phyloP scores from a whole-genome alignment of 106 monocot genomes.

The Platanthera guangdongensis region DNA sequence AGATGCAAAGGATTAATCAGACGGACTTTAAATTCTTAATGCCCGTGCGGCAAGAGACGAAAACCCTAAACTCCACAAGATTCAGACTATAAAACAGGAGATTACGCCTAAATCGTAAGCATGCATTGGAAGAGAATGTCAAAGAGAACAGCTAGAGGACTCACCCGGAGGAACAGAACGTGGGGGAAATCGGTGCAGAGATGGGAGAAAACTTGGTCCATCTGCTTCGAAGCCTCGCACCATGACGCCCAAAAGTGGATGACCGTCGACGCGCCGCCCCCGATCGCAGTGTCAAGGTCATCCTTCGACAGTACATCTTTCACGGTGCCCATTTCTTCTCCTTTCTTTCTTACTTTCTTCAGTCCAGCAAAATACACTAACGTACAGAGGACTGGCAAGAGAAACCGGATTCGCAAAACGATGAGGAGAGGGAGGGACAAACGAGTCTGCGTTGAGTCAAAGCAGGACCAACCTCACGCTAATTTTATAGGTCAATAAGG shows the following conservation, averaged over 20 bases:
- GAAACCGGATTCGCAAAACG: too few relatives aligned
- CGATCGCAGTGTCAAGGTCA: constrained; percentile 52
- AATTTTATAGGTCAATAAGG: too few relatives aligned
- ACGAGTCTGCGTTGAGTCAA: too few relatives aligned
- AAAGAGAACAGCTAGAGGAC: neutral
- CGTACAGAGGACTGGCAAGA: too few relatives aligned
- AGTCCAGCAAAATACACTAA: too few relatives aligned
- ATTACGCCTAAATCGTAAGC: neutral
- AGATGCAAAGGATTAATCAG: neutral
- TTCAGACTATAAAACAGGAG: neutral
- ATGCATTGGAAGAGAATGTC: neutral
- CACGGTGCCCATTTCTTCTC: constrained; percentile 34
- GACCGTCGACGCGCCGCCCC: constrained; percentile 23
- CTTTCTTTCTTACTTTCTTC: neutral
- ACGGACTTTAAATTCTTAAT: neutral
- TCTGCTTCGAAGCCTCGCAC: constrained; percentile 96
- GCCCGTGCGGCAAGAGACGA: neutral
- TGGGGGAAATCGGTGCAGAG: constrained; percentile 84
- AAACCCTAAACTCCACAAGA: neutral
- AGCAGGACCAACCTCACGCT: too few relatives aligned
- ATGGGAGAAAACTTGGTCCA: constrained; percentile 95
- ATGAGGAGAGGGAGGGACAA: too few relatives aligned
- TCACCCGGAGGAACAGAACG: constrained; percentile 72
- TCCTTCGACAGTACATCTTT: constrained; percentile 68
- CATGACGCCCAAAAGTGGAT: constrained; percentile 94